phyloP scores from a whole-genome alignment of 1,284 basidiomycete species.

The Takashimella koratensis region DNA sequence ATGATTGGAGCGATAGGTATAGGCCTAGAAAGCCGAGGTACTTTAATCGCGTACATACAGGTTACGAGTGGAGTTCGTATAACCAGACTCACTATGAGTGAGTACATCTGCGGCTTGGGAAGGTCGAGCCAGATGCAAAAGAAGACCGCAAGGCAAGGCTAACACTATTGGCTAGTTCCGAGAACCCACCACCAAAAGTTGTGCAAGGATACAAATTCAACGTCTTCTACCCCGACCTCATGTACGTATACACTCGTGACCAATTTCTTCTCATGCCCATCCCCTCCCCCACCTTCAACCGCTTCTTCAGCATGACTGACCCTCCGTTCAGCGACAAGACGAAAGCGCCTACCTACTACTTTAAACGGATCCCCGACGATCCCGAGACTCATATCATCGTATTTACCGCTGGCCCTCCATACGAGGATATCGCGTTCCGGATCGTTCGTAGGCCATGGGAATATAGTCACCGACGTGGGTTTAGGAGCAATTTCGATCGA shows the following conservation, averaged over 20 bases:
- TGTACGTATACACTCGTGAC: slow-evolving; percentile 25
- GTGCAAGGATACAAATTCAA: slow-evolving; percentile 95
- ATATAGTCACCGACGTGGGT: slow-evolving; percentile 70
- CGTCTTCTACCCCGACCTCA: slow-evolving; percentile 50
- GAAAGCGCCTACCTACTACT: slow-evolving; percentile 91
- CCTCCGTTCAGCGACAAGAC: slow-evolving; percentile 75
- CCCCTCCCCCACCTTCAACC: not conserved
- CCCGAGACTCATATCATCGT: slow-evolving; percentile 90
- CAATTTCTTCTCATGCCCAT: not conserved
- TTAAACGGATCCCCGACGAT: slow-evolving; percentile 85
- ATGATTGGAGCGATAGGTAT: slow-evolving; percentile 99
- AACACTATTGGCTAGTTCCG: slow-evolving; percentile 57
- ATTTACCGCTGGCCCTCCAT: slow-evolving; percentile 95
- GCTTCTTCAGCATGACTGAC: too few relatives aligned
- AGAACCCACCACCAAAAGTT: slow-evolving; percentile 95
- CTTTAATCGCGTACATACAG: slow-evolving; percentile 99
- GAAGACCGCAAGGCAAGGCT: not conserved
- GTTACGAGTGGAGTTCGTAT: slow-evolving; percentile 99
- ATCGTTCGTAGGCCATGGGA: slow-evolving; percentile 99
- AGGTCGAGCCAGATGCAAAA: too few relatives aligned
- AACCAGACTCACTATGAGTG: slow-evolving; percentile 98
- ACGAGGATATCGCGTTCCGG: slow-evolving; percentile 97
- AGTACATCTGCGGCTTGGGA: too few relatives aligned
- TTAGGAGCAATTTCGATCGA: slow-evolving; percentile 56
- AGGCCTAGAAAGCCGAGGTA: slow-evolving; percentile 97